Conservation (phyloP, 73 alveolate species). For the Uronychia setigera region DNA sequence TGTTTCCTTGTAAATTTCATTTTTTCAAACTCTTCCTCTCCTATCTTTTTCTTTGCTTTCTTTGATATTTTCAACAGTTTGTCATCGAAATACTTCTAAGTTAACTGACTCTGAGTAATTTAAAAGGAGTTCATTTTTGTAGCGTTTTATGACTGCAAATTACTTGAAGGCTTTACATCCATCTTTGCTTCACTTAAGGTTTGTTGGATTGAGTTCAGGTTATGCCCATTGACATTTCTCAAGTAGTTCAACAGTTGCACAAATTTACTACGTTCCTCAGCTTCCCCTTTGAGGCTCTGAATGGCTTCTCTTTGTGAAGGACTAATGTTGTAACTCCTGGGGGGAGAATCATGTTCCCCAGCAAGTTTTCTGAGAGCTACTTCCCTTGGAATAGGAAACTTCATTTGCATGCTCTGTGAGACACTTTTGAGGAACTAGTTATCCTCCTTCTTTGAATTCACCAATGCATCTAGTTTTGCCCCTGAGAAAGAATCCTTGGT, state of each 20-base stretch:
- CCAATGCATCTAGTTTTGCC: no score
- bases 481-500: no score
- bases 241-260: neutral
- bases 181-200: neutral
- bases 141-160: neutral
- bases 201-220: neutral
- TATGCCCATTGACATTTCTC: neutral
- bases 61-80: neutral
- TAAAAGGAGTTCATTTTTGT: no score
- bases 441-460: no score
- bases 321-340: no score
- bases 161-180: no score
- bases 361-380: neutral
- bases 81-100: neutral
- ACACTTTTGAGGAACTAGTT: no score
- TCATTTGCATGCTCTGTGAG: neutral
- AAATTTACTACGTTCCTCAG: neutral
- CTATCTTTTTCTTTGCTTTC: neutral
- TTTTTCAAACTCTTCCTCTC: neutral
- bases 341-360: neutral
- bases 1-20: no score
- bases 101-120: no score
- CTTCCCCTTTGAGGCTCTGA: neutral
- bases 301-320: neutral
- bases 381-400: neutral